phyloP scores from a whole-genome alignment of 148 eudicot species.

The Camellia granthamiana region DNA sequence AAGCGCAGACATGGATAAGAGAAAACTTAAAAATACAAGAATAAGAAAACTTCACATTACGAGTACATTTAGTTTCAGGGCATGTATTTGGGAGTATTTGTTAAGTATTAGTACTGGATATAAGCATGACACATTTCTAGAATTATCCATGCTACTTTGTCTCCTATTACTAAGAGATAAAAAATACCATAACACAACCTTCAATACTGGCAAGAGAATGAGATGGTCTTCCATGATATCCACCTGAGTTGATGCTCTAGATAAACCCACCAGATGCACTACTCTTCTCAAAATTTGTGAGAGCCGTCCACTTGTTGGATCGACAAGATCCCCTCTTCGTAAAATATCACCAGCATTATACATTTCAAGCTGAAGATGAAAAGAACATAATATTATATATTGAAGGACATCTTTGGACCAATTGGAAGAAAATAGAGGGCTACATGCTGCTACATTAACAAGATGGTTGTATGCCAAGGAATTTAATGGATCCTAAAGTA shows the following conservation, averaged over 20 bases:
- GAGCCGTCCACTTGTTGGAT: slow-evolving; percentile 46
- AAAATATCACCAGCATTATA: slow-evolving; percentile 61
- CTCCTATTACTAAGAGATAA: background rate
- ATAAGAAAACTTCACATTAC: background rate
- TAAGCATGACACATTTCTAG: background rate
- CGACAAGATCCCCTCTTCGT: slow-evolving; percentile 35
- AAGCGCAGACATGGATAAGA: background rate
- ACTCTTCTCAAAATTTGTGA: slow-evolving; percentile 45
- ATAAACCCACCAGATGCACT: slow-evolving; percentile 32
- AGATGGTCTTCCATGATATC: slow-evolving; percentile 44
- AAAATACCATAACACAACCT: slow-evolving; percentile 35
- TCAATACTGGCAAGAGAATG: slow-evolving; percentile 43
- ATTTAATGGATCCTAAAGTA: background rate
- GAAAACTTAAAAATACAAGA: background rate
- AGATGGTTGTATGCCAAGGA: background rate
- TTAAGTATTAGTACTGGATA: background rate
- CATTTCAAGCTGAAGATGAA: slow-evolving; percentile 63
- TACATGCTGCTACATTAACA: background rate
- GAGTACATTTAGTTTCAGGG: background rate
- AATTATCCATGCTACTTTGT: slow-evolving; percentile 6
- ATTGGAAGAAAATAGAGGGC: background rate
- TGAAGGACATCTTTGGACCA: background rate
- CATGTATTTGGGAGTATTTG: background rate
- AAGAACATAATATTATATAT: background rate
- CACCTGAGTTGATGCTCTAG: slow-evolving; percentile 26